phyloP scores from a whole-genome alignment of 2,329 filamentous ascomycete species.

The Trichoderma aggressivum region DNA sequence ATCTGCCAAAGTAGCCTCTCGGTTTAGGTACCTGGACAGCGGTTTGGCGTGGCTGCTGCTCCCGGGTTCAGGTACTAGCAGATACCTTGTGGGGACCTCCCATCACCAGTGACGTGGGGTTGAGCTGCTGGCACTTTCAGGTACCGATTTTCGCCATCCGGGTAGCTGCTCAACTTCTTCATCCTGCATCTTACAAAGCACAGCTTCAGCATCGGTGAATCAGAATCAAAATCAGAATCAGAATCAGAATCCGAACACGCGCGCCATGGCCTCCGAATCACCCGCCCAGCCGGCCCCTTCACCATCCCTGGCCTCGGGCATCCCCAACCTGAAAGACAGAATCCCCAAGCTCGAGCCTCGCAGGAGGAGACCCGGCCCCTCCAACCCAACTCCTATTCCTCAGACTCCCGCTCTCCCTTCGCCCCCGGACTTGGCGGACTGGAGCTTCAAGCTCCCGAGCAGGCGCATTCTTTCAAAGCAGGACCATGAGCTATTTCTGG shows the following conservation, averaged over 20 bases:
- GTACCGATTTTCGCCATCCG: conserved; percentile 3
- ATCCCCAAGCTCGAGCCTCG: conserved; percentile 68
- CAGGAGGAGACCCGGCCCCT: conserved; percentile 47
- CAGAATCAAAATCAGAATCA: too few relatives aligned
- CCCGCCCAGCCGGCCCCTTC: conserved; percentile 19
- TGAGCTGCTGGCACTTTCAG: conserved; percentile 9
- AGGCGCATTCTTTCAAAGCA: conserved; percentile 76
- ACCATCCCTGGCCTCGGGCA: conserved; percentile 22
- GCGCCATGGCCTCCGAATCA: conserved; percentile 28
- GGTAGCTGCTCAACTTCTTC: background rate
- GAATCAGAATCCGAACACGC: background rate
- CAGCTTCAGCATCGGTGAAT: conserved; percentile 18
- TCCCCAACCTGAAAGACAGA: conserved; percentile 45
- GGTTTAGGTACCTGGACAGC: background rate
- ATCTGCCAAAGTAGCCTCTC: background rate
- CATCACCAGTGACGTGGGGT: conserved; percentile 9
- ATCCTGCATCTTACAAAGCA: background rate
- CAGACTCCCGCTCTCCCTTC: conserved; percentile 70
- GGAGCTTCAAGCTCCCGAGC: conserved; percentile 63
- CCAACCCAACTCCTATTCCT: conserved; percentile 63
- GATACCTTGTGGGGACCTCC: background rate
- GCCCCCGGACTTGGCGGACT: conserved; percentile 58
- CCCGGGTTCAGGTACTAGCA: background rate
- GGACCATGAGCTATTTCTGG: conserved; percentile 79
- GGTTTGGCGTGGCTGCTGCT: too few relatives aligned